phyloP scores from a whole-genome alignment of 1,284 basidiomycete species.

The Ganoderma meredithae region DNA sequence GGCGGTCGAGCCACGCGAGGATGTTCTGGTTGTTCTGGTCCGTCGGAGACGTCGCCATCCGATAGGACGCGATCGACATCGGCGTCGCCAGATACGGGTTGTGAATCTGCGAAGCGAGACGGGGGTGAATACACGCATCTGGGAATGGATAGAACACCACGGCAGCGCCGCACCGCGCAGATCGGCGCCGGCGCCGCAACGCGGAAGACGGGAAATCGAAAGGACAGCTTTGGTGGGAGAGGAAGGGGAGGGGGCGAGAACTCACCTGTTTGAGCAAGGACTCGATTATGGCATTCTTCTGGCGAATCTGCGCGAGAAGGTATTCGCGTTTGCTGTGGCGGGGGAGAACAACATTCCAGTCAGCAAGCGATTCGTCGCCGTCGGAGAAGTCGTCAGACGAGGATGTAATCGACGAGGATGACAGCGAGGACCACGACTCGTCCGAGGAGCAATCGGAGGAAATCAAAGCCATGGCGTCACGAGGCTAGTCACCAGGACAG shows the following conservation, averaged over 20 bases:
- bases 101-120: conserved; percentile 58
- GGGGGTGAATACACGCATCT: conserved; percentile 5
- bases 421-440: conserved; percentile 11
- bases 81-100: conserved; percentile 82
- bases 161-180: neutral
- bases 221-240: neutral
- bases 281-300: conserved; percentile 85
- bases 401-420: conserved; percentile 11
- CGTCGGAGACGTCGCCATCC: conserved; percentile 75
- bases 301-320: conserved; percentile 79
- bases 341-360: conserved; percentile 37
- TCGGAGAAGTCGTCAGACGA: conserved; percentile 20
- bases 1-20: conserved; percentile 71
- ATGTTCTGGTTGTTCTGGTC: conserved; percentile 73
- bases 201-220: neutral
- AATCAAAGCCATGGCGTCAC: conserved; percentile 10
- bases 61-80: conserved; percentile 77
- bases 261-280: conserved; percentile 79
- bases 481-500: neutral
- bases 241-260: conserved; percentile 8
- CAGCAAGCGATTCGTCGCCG: conserved; percentile 43
- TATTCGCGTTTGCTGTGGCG: conserved; percentile 78
- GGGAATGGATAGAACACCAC: conserved; percentile 10
- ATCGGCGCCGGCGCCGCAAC: conserved; percentile 7
- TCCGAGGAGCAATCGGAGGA: conserved; percentile 9